phyloP scores from a whole-genome alignment of 345 rosid species.

The Hirschfeldia incana region DNA sequence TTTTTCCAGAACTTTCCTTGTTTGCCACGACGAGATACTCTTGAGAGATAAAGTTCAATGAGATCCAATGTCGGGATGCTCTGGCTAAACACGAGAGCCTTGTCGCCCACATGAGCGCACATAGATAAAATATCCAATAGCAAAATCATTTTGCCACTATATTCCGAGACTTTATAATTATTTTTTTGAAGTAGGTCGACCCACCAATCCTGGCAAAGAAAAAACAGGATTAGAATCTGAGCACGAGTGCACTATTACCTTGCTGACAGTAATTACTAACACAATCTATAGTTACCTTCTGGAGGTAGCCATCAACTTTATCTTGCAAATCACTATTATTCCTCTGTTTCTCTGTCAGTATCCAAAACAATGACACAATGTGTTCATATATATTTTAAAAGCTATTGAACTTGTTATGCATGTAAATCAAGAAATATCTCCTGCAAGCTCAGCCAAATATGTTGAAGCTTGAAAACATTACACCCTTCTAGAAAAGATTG shows the following conservation, averaged over 20 bases:
- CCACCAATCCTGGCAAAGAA: slow-evolving; percentile 85
- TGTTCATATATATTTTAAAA: neutral
- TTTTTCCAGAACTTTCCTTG: slow-evolving; percentile 90
- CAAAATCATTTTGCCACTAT: slow-evolving; percentile 98
- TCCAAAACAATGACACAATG: slow-evolving; percentile 14
- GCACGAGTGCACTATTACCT: neutral
- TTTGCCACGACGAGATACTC: slow-evolving; percentile 68
- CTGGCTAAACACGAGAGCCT: slow-evolving; percentile 95
- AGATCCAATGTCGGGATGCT: slow-evolving; percentile 98
- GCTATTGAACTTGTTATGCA: neutral
- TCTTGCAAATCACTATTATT: slow-evolving; percentile 52
- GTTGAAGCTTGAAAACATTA: slow-evolving; percentile 5
- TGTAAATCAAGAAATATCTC: slow-evolving; percentile 19
- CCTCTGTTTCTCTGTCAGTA: slow-evolving; percentile 61
- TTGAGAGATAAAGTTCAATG: slow-evolving; percentile 89
- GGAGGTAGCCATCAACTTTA: slow-evolving; percentile 66
- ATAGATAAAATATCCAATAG: slow-evolving; percentile 81
- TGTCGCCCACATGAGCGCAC: slow-evolving; percentile 80
- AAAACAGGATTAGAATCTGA: slow-evolving; percentile 22
- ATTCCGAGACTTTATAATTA: slow-evolving; percentile 65
- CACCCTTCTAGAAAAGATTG: neutral
- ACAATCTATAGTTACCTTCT: slow-evolving; percentile 51
- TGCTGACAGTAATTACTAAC: slow-evolving; percentile 6
- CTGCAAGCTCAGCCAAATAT: neutral
- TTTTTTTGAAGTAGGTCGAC: slow-evolving; percentile 79